Evolutionary conservation across 78 protist species (phyloP), one percentile per base, ranked within the genome.

Genomic region (Pelomyxa schiedti): DNA sequence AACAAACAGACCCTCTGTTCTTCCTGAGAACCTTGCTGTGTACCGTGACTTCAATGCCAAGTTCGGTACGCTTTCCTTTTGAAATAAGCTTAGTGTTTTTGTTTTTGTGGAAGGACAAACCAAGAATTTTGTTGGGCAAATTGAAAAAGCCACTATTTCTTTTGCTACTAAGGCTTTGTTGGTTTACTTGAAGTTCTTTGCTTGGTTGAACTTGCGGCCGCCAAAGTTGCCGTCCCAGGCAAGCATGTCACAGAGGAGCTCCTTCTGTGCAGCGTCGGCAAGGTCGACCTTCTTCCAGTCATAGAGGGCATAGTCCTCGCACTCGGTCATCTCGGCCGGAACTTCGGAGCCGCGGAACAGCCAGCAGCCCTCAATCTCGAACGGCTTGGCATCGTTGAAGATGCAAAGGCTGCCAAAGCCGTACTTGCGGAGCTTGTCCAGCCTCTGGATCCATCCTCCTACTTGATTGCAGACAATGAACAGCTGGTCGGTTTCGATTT

Each of bases 401-500:
- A 90, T 67, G 75, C 42, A 24, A 43, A 86, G 8, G 1, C 70
- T 58, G 36, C 75, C 76, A 66, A 90, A 90, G 43, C 77, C 94
- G 75, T 76, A 86, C 86, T 90, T 90, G 84, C 88, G 88, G 39
- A 86, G 63, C 39, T 68, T 29, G 28, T 90, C 91, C 47, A 90
- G 58, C 38, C 93, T 70, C 82, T 81, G 87, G 88, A 79, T 41
- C 78, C 67, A 69, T 63, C 94, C 94, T 35, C 80, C 74, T 76
- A 87, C n/a, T 39, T 86, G 83, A 70, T 90, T 90, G 77, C 71
- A 37, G 42, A 89, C 75, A 79, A 75, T 86, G 87, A 90, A 90
- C 37, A 68, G 3, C 70, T 38, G 28, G 22, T 8, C 70, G 66
- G 71, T 41, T 39, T 84, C 90, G 0, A 40, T 28, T 64, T 41